Evolutionary conservation across 805 yeast genomes (phyloP).

Genomic region (Yarrowia keelungensis): DNA sequence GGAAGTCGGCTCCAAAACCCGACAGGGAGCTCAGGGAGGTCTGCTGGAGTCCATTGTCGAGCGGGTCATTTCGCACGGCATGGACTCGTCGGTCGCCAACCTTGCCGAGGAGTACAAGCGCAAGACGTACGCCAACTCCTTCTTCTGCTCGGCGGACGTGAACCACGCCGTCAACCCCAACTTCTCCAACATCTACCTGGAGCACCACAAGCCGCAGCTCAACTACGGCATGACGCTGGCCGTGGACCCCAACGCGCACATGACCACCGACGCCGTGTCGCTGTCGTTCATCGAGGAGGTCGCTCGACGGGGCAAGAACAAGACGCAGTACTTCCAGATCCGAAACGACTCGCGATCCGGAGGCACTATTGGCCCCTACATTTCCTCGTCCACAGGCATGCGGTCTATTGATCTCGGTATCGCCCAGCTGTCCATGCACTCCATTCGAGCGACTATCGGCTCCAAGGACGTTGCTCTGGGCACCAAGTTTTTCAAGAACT

Average conservation of each 20-base stretch:
- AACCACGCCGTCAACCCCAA: conserved; percentile 82
- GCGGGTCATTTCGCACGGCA: conserved; percentile 50
- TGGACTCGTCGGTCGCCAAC: conserved; percentile 43
- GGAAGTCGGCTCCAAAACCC: conserved; percentile 77
- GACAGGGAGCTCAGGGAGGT: conserved; percentile 83
- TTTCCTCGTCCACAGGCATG: conserved; percentile 53
- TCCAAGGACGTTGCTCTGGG: conserved; percentile 76
- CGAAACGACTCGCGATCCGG: conserved; percentile 85
- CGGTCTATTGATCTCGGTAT: conserved; percentile 74
- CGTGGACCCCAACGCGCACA: conserved; percentile 76
- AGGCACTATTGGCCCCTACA: conserved; percentile 79
- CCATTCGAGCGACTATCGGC: conserved; percentile 82
- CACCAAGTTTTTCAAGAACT: conserved; percentile 69
- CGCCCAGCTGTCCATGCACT: conserved; percentile 85
- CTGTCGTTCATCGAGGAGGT: conserved; percentile 70
- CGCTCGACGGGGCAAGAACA: conserved; percentile 67
- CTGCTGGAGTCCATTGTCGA: conserved; percentile 65
- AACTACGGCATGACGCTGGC: conserved; percentile 75
- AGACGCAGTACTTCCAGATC: conserved; percentile 79
- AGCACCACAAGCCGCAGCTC: conserved; percentile 77
- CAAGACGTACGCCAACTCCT: conserved; percentile 66
- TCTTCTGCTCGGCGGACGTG: conserved; percentile 82
- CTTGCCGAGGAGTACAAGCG: conserved; percentile 50
- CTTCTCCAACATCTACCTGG: conserved; percentile 66
- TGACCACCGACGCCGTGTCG: conserved; percentile 84